Percentiles rank a stretch among this genome's conserved stretches.
phyloP scores from a whole-genome alignment of 2,329 filamentous ascomycete genomes.

The Elsinoe batatas region DNA sequence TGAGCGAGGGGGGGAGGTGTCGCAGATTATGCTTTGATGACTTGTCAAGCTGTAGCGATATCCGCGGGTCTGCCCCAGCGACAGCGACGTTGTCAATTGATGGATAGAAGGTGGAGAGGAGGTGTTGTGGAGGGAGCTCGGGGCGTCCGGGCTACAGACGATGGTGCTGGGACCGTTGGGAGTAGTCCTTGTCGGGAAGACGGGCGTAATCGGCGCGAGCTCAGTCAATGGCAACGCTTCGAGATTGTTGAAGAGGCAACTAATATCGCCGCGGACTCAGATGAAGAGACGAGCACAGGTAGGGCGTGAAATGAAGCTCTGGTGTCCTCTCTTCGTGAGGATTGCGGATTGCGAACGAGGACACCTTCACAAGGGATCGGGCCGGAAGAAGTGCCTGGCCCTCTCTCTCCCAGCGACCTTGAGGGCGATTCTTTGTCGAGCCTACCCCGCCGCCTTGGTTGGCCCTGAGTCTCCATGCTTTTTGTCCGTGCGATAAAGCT shows the following conservation, averaged over 20 bases:
- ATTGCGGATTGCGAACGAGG: slow-evolving; percentile 2
- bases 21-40: slow-evolving; percentile 9
- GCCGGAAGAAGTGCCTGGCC: neutral
- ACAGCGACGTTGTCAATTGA: slow-evolving; percentile 12
- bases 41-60: slow-evolving; percentile 1
- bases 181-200: slow-evolving; percentile 5
- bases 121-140: slow-evolving; percentile 2
- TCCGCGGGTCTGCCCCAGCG: slow-evolving; percentile 10
- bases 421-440: no score
- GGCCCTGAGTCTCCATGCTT: neutral
- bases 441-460: neutral
- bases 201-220: neutral
- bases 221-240: slow-evolving; percentile 11
- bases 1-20: slow-evolving; percentile 13
- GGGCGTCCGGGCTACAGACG: slow-evolving; percentile 4
- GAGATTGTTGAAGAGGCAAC: slow-evolving; percentile 13
- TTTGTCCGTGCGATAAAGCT: no score
- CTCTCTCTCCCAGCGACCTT: neutral
- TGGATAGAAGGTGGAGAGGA: neutral
- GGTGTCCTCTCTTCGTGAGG: slow-evolving; percentile 2
- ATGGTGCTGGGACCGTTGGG: slow-evolving; percentile 13
- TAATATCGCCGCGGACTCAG: slow-evolving; percentile 6
- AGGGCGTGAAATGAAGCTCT: neutral
- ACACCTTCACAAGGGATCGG: slow-evolving; percentile 4
- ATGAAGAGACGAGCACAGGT: slow-evolving; percentile 11